Percentiles rank a stretch among this genome's conserved stretches.
phyloP scores from a whole-genome alignment of 345 rosid species.

The Eucalyptus paniculata region DNA sequence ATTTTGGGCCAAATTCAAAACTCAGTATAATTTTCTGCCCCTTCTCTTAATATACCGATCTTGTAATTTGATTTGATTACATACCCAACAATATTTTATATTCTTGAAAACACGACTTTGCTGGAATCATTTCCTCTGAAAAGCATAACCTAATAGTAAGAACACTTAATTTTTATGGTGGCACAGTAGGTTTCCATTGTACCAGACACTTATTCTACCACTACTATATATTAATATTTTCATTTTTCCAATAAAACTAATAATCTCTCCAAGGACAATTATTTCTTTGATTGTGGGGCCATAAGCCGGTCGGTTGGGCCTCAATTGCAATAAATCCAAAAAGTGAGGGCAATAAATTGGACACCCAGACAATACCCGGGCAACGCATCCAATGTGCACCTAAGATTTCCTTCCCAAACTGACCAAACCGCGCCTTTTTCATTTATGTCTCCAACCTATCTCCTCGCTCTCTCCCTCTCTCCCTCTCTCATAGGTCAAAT shows the following conservation, averaged over 20 bases:
- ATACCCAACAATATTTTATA: background rate
- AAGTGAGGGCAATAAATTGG: background rate
- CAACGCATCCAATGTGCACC: background rate
- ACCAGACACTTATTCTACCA: background rate
- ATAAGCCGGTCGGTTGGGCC: background rate
- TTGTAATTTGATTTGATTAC: background rate
- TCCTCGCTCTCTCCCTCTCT: background rate
- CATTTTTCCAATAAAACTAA: background rate
- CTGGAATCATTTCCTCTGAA: background rate
- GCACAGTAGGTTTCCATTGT: background rate
- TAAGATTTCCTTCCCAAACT: background rate
- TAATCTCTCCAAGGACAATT: background rate
- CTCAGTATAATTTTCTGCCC: background rate
- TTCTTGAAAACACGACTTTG: background rate
- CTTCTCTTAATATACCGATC: background rate
- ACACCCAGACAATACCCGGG: background rate
- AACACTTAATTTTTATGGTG: background rate
- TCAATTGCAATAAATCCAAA: background rate
- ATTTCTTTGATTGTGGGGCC: background rate
- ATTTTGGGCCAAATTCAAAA: background rate
- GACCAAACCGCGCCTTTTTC: background rate
- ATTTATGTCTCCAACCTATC: background rate
- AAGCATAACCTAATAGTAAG: background rate
- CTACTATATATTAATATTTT: background rate
- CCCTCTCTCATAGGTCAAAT: background rate